These are phyloP conservation scores for Helminthosporium solani DNA, from an alignment of 2,329 filamentous ascomycete species.

Conservation along the genomic window DNA sequence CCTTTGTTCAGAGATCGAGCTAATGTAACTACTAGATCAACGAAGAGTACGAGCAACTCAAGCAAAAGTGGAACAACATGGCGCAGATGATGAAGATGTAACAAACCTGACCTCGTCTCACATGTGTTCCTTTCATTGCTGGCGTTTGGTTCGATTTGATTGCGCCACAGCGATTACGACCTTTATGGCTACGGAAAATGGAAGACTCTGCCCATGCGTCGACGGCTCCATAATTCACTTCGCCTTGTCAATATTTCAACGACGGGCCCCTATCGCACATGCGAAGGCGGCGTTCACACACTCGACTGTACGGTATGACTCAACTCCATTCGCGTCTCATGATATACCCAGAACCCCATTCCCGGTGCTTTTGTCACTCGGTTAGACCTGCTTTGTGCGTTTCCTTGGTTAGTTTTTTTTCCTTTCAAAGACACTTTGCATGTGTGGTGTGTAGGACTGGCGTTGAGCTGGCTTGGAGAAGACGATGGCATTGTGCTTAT, in stretches of 20 bases:
- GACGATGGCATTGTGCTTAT: background rate
- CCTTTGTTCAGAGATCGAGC: slow-evolving; percentile 1
- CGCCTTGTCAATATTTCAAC: slow-evolving; percentile 34
- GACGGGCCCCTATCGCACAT: slow-evolving; percentile 1
- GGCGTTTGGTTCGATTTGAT: slow-evolving; percentile 21
- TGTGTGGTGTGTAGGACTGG: slow-evolving; percentile 1
- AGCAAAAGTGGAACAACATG: slow-evolving; percentile 52
- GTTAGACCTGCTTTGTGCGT: slow-evolving; percentile 3
- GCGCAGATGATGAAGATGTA: slow-evolving; percentile 47
- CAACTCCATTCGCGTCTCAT: slow-evolving; percentile 17
- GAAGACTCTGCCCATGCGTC: slow-evolving; percentile 20
- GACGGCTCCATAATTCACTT: slow-evolving; percentile 29
- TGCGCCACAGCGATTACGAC: slow-evolving; percentile 16
- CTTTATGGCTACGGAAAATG: slow-evolving; percentile 16
- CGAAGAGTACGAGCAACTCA: slow-evolving; percentile 50
- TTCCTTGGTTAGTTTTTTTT: slow-evolving; percentile 1
- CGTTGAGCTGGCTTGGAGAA: background rate
- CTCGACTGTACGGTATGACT: slow-evolving; percentile 5
- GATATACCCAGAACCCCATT: slow-evolving; percentile 23
- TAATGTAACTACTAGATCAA: slow-evolving; percentile 43
- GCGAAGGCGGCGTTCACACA: slow-evolving; percentile 1
- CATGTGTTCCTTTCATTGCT: slow-evolving; percentile 13
- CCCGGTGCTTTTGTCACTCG: slow-evolving; percentile 7
- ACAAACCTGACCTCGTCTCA: slow-evolving; percentile 9
- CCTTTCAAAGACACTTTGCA: slow-evolving; percentile 17